Base-by-base conservation (phyloP, 345 rosid species). In the Rhodomyrtus tomentosa region DNA sequence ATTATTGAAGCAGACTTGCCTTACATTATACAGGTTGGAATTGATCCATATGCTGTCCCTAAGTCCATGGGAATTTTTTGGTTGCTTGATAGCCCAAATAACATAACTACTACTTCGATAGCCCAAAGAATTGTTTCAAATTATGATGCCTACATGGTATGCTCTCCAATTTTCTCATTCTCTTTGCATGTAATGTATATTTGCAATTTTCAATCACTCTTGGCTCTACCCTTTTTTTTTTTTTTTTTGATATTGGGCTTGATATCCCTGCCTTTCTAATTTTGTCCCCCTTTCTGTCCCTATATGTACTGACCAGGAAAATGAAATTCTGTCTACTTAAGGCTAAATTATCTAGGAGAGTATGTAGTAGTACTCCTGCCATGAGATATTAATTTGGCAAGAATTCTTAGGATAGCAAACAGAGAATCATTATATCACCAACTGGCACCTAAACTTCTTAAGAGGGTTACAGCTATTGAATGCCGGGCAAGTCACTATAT, bases 51-150 rank as follows among this genome's bases (percentile, higher is more conserved):
- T 89, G 89, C 90, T 32, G 92, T 93, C 55, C 97, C 98, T 38
- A 96, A 93, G 72, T 90, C 91, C 90, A 92, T 94, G 94, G 95
- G 93, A 18, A 94, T 94, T 85, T 95, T 96, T 86, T 83, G 85
- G 87, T 86, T 92, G 84, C 91, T 95, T 80, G 92, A 94, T 45
- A 96, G 99, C 88, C 94, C 96, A 40, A 92, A 93, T 86, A 90
- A 86, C 84, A 90, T 92, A 88, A 95, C 96, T 51, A 96, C 99
- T 40, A 85, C 93, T 81, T 90, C 96, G 15, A 93, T 96, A 82
- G 93, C 95, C 49, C 93, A 86, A 87, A 93, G 98, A 91, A 96
- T 96, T 84, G 92, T 93, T 81, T 92, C 96, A 72, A 96, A 95
- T 89, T 95, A 96, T 40, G 97, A 93, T 51, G 95, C 95, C 62